These are phyloP conservation scores for Ogataea haglerorum DNA, from an alignment of 805 yeast genomes.

Conservation along the genomic window DNA sequence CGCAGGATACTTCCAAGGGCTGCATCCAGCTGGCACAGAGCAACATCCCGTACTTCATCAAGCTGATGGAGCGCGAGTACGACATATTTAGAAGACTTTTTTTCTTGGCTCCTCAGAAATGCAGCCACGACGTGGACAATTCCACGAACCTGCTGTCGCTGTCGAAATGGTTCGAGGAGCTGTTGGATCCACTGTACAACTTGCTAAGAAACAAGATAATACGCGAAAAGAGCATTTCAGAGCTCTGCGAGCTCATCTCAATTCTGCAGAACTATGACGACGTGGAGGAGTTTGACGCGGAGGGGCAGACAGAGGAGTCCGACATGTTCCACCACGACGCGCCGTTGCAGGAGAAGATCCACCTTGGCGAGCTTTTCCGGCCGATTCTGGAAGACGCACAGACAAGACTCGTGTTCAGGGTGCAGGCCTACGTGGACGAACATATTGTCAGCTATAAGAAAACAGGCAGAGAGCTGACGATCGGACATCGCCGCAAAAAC, in stretches of 20 bases:
- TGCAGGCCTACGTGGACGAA: conserved; percentile 68
- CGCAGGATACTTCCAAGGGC: conserved; percentile 28
- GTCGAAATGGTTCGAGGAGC: conserved; percentile 55
- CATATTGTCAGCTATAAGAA: conserved; percentile 67
- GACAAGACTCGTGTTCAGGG: conserved; percentile 73
- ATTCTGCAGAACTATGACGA: conserved; percentile 66
- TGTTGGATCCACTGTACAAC: conserved; percentile 79
- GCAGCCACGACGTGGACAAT: conserved; percentile 23
- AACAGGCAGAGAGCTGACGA: conserved; percentile 60
- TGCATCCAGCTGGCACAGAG: conserved; percentile 62
- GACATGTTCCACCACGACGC: conserved; percentile 22
- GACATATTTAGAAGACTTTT: conserved; percentile 57
- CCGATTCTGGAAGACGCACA: conserved; percentile 78
- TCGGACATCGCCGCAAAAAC: conserved; percentile 41
- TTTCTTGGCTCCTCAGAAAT: conserved; percentile 24
- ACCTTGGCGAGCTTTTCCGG: conserved; percentile 52
- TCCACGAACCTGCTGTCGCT: conserved; percentile 35
- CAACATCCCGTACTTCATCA: conserved; percentile 56
- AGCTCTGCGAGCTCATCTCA: conserved; percentile 72
- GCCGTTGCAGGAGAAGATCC: conserved; percentile 15
- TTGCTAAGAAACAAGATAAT: conserved; percentile 61
- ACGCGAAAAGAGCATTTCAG: conserved; percentile 64
- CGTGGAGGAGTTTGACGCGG: conserved; percentile 42
- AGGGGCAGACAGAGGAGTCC: conserved; percentile 13
- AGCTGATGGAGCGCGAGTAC: conserved; percentile 58